Percentiles rank a stretch among this genome's conserved stretches.
Evolutionary conservation across 148 eudicot species (phyloP).

Genomic region (Rhododendron henanense): DNA sequence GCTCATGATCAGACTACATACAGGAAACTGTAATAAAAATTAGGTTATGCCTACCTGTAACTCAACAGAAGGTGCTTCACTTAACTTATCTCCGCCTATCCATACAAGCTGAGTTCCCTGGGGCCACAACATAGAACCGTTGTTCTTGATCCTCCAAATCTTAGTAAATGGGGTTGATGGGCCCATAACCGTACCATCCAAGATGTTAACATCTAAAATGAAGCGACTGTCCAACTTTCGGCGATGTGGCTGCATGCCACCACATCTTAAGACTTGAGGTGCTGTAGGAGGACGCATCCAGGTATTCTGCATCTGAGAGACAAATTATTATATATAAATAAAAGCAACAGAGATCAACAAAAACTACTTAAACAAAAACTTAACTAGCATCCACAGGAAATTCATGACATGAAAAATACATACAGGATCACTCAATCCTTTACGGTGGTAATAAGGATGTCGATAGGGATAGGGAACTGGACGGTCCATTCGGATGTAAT

Average conservation of each 20-base stretch:
- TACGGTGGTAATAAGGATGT: conserved; percentile 16
- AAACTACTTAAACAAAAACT: not conserved
- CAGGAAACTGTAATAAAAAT: not conserved
- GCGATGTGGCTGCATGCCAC: conserved; percentile 17
- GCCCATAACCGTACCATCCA: conserved; percentile 76
- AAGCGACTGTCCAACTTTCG: conserved; percentile 65
- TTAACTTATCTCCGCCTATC: conserved; percentile 70
- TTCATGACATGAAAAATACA: not conserved
- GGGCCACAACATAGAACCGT: conserved; percentile 57
- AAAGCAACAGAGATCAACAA: not conserved
- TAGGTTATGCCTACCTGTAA: conserved; percentile 39
- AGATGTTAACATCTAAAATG: conserved; percentile 55
- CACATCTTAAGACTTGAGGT: conserved; percentile 20
- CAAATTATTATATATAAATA: not conserved
- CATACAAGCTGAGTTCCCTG: conserved; percentile 56
- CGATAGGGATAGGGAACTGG: conserved; percentile 29
- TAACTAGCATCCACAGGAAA: not conserved
- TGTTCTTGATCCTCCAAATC: conserved; percentile 85
- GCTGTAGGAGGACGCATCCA: conserved; percentile 13
- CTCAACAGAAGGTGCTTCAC: conserved; percentile 33
- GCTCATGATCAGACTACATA: not conserved
- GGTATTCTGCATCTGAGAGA: conserved; percentile 12
- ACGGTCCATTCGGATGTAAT: conserved; percentile 61
- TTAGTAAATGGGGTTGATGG: conserved; percentile 76
- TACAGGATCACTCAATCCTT: conserved; percentile 30